Conservation (phyloP, 176 grass and related monocot genomes). For the Bromus sterilis region DNA sequence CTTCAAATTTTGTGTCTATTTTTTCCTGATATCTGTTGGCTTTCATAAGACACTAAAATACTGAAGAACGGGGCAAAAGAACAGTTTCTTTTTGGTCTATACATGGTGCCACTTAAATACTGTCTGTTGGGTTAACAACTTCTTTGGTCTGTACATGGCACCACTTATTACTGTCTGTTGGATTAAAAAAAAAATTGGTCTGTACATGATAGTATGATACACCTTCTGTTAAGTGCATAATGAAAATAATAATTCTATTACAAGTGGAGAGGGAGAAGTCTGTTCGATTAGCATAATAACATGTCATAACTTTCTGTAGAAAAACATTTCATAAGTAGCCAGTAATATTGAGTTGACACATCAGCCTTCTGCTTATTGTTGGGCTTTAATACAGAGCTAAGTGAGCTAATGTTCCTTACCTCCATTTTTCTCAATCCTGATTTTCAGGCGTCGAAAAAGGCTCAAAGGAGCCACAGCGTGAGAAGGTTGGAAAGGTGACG, state of each 20-base stretch:
- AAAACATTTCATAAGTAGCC: not conserved
- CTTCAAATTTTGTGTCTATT: not conserved
- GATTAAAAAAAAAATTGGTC: no score
- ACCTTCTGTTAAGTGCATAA: no score
- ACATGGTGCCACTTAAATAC: not conserved
- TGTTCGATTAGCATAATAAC: no score
- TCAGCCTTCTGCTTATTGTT: not conserved
- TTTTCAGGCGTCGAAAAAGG: constrained; percentile 69
- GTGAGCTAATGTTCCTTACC: not conserved
- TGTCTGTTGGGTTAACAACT: not conserved
- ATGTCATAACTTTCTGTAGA: not conserved
- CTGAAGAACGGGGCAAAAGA: not conserved
- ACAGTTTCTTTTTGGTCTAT: not conserved
- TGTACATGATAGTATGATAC: no score
- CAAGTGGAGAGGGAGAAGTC: no score
- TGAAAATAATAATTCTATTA: no score
- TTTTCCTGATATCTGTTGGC: not conserved
- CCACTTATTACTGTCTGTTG: not conserved
- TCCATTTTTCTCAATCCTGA: constrained; percentile 23
- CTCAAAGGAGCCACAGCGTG: constrained; percentile 52
- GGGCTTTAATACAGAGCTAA: not conserved
- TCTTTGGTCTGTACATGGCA: not conserved
- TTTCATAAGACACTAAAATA: not conserved
- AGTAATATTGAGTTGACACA: not conserved
- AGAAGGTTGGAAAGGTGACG: constrained; percentile 78